A percentile compares a stretch with the other conserved stretches of the same genome.
These are phyloP conservation scores for Physcomitrium patens DNA, from an alignment of 225 moss, liverwort and hornwort species.

Conservation along the genomic window DNA sequence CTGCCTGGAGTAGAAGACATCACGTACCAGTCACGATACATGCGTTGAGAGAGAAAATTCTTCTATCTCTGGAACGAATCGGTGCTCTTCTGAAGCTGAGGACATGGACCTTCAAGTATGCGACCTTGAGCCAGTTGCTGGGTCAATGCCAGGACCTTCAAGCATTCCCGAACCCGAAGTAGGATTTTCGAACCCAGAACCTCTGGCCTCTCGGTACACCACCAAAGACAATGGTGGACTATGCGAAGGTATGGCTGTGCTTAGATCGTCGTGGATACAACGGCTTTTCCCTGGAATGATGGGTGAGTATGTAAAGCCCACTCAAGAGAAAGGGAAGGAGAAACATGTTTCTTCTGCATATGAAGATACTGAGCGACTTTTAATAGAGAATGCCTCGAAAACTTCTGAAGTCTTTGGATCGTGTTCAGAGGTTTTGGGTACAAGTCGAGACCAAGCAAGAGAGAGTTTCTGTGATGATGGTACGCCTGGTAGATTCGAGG, in stretches of 20 bases:
- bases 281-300: conserved; percentile 45
- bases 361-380: conserved; percentile 29
- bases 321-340: conserved; percentile 37
- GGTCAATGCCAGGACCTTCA: conserved; percentile 25
- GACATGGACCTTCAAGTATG: conserved; percentile 30
- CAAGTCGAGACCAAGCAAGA: conserved; percentile 26
- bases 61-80: conserved; percentile 27
- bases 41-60: conserved; percentile 38
- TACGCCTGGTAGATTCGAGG: conserved; percentile 17
- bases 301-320: conserved; percentile 30
- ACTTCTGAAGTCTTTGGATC: conserved; percentile 28
- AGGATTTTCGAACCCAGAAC: conserved; percentile 54
- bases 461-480: conserved; percentile 23
- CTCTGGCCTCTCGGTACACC: conserved; percentile 51
- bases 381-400: conserved; percentile 37
- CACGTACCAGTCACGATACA: conserved; percentile 28
- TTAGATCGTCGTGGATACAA: conserved; percentile 59
- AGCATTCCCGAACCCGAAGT: conserved; percentile 38
- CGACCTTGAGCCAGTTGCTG: conserved; percentile 25
- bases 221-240: conserved; percentile 32
- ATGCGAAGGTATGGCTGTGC: conserved; percentile 35
- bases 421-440: conserved; percentile 19
- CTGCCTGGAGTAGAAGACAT: conserved; percentile 34
- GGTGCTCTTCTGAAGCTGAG: conserved; percentile 28
- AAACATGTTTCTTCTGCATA: conserved; percentile 24